phyloP scores from a whole-genome alignment of 306 rosid genomes.

The Adenanthera pavonina region DNA sequence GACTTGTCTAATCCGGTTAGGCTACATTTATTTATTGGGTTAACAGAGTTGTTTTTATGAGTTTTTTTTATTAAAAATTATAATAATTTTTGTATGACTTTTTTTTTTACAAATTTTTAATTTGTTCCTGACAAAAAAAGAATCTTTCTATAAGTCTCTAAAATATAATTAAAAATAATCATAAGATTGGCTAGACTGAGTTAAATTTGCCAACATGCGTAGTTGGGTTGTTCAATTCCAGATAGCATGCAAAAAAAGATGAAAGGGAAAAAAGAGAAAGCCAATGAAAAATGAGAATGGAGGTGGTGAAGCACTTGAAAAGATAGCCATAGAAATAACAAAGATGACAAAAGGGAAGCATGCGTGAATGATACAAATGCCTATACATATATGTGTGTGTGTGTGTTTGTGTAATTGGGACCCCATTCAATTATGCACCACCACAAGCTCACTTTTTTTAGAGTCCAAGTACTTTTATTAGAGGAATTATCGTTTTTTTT shows the following conservation, averaged over 20 bases:
- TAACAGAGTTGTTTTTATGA: no score
- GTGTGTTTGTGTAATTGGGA: not conserved
- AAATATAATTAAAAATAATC: no score
- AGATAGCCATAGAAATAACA: not conserved
- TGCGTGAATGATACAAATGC: slow-evolving; percentile 14
- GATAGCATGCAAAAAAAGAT: not conserved
- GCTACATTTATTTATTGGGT: no score
- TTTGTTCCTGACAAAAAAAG: no score
- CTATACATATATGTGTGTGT: not conserved
- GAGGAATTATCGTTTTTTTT: not conserved
- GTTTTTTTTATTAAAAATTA: no score
- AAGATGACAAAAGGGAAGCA: slow-evolving; percentile 3
- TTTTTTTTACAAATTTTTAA: no score
- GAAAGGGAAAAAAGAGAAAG: not conserved
- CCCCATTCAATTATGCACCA: not conserved
- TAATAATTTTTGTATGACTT: no score
- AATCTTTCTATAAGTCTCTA: no score
- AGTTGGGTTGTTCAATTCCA: no score
- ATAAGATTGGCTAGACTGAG: no score
- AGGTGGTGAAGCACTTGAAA: not conserved
- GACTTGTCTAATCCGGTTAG: no score
- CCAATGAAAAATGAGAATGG: not conserved
- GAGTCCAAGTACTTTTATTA: not conserved
- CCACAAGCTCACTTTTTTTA: not conserved
- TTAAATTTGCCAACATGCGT: no score